These are phyloP conservation scores for Breynia disticha DNA, from an alignment of 441 rosid species.

Conservation along the genomic window DNA sequence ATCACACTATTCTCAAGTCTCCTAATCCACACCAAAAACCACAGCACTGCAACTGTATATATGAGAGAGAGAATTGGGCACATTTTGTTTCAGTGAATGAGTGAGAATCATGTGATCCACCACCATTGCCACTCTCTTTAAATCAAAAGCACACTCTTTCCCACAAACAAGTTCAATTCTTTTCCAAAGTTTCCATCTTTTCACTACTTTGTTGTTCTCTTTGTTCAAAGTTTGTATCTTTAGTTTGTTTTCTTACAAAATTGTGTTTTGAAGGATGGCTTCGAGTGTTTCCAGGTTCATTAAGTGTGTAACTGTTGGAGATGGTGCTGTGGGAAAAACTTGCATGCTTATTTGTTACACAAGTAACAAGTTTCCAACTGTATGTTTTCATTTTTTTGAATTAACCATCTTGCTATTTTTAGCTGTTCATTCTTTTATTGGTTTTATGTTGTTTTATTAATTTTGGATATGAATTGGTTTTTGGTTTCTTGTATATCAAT, in stretches of 20 bases:
- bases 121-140: slow-evolving; percentile 15
- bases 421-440: neutral
- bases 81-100: slow-evolving; percentile 21
- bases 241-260: neutral
- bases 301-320: slow-evolving; percentile 97
- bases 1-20: neutral
- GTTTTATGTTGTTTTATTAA: neutral
- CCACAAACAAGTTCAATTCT: slow-evolving; percentile 28
- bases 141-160: slow-evolving; percentile 21
- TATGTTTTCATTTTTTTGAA: slow-evolving; percentile 22
- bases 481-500: slow-evolving; percentile 6
- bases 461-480: slow-evolving; percentile 9
- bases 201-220: neutral
- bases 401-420: slow-evolving; percentile 17
- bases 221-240: slow-evolving; percentile 1
- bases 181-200: slow-evolving; percentile 4
- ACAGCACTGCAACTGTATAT: slow-evolving; percentile 2
- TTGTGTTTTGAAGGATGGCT: slow-evolving; percentile 37
- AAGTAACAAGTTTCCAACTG: slow-evolving; percentile 96
- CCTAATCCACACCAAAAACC: neutral
- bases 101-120: slow-evolving; percentile 57
- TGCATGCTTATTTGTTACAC: slow-evolving; percentile 99
- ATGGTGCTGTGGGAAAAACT: slow-evolving; percentile 98
- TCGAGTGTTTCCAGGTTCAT: slow-evolving; percentile 91
- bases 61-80: neutral